These are phyloP conservation scores for Populus tomentosa DNA, from an alignment of 441 rosid species.

Conservation along the genomic window DNA sequence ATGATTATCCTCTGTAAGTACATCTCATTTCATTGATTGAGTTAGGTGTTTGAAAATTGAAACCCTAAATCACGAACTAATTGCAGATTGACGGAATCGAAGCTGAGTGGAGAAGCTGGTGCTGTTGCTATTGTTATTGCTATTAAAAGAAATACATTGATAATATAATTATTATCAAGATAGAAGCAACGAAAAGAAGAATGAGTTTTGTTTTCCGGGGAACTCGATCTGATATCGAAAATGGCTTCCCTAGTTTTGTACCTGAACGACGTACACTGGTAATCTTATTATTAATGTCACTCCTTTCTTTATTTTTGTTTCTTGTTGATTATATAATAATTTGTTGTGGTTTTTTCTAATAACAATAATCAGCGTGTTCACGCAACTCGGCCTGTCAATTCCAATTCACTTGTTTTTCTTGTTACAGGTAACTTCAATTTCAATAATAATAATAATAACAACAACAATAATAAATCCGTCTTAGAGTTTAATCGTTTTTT, in stretches of 20 bases:
- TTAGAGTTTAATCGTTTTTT: background rate
- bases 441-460: too few species aligned
- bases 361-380: slow-evolving; percentile 59
- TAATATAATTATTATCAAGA: background rate
- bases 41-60: too few species aligned
- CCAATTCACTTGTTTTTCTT: slow-evolving; percentile 86
- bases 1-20: too few species aligned
- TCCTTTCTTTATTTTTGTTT: background rate
- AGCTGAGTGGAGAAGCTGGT: too few species aligned
- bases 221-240: slow-evolving; percentile 71
- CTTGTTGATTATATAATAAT: background rate
- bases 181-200: background rate
- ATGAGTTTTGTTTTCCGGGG: slow-evolving; percentile 91
- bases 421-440: slow-evolving; percentile 50
- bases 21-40: too few species aligned
- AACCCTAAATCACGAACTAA: too few species aligned
- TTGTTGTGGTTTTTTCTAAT: background rate
- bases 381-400: slow-evolving; percentile 69
- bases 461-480: background rate
- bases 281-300: background rate
- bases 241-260: slow-evolving; percentile 56
- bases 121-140: too few species aligned
- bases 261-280: slow-evolving; percentile 75
- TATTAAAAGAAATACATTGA: background rate
- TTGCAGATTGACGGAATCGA: too few species aligned